A percentile compares a stretch with the other conserved stretches of the same genome.
Conservation (phyloP, 2,329 filamentous ascomycete genomes). For the Arthroderma uncinatum region DNA sequence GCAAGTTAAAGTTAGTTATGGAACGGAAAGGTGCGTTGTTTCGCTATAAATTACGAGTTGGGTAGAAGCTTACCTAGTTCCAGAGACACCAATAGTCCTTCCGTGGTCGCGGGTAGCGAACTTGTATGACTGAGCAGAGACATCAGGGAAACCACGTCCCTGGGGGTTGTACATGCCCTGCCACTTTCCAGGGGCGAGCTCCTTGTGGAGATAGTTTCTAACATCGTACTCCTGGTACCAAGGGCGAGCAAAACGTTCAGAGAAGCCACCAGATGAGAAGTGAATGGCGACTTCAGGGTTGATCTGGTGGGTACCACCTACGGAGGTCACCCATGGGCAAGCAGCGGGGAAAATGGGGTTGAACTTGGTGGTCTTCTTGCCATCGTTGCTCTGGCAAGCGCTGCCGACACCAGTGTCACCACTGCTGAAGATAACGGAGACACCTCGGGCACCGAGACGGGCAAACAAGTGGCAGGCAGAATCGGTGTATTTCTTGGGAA, state of each 20-base stretch:
- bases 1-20: constrained; percentile 8
- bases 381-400: constrained; percentile 45
- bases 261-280: constrained; percentile 44
- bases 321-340: constrained; percentile 52
- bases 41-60: not conserved
- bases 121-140: constrained; percentile 44
- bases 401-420: constrained; percentile 53
- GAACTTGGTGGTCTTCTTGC: constrained; percentile 42
- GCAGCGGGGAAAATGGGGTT: constrained; percentile 44
- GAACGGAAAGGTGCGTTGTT: not conserved
- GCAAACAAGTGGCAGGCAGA: constrained; percentile 53
- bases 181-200: constrained; percentile 29
- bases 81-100: constrained; percentile 30
- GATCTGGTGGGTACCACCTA: constrained; percentile 47
- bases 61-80: constrained; percentile 32
- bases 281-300: constrained; percentile 44
- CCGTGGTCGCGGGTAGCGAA: constrained; percentile 33
- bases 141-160: constrained; percentile 52
- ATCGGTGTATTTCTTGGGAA: constrained; percentile 50
- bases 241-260: constrained; percentile 39
- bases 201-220: constrained; percentile 30
- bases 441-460: constrained; percentile 54
- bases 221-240: constrained; percentile 39
- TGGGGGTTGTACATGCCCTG: constrained; percentile 39
- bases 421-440: constrained; percentile 53